These are phyloP conservation scores for Pelargonium nanum DNA, from an alignment of 345 rosid genomes.

Conservation along the genomic window DNA sequence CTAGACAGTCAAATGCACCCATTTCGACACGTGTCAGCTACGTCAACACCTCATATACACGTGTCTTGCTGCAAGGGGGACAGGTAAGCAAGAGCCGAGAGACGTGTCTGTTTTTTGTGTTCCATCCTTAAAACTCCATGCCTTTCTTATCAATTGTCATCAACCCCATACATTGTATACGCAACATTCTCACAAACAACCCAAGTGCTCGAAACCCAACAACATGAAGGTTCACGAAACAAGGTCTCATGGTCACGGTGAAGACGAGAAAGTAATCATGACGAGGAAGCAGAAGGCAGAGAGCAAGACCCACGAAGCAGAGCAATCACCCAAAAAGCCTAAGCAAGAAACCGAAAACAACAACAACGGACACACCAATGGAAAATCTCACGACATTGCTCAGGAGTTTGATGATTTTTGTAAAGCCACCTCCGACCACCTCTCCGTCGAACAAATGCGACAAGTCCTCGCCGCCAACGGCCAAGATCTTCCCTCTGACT, in stretches of 20 bases:
- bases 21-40: not conserved
- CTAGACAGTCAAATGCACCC: not conserved
- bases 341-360: slow-evolving; percentile 27
- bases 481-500: slow-evolving; percentile 42
- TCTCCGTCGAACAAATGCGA: slow-evolving; percentile 48
- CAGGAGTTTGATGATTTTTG: slow-evolving; percentile 45
- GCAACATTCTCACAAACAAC: not conserved
- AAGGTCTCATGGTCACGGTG: slow-evolving; percentile 48
- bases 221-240: slow-evolving; percentile 51
- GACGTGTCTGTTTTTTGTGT: not conserved
- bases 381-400: slow-evolving; percentile 16
- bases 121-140: not conserved
- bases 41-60: not conserved
- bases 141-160: not conserved
- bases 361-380: slow-evolving; percentile 12
- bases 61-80: not conserved
- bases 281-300: slow-evolving; percentile 83
- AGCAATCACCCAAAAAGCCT: slow-evolving; percentile 52
- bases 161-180: too few relatives aligned
- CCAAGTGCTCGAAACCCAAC: not conserved
- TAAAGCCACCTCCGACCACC: slow-evolving; percentile 37
- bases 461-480: slow-evolving; percentile 51
- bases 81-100: not conserved
- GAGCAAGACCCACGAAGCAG: slow-evolving; percentile 41
- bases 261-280: slow-evolving; percentile 51